Conservation (phyloP, 1,139 yeast genomes). For the Lodderomyces metapsilosis region DNA sequence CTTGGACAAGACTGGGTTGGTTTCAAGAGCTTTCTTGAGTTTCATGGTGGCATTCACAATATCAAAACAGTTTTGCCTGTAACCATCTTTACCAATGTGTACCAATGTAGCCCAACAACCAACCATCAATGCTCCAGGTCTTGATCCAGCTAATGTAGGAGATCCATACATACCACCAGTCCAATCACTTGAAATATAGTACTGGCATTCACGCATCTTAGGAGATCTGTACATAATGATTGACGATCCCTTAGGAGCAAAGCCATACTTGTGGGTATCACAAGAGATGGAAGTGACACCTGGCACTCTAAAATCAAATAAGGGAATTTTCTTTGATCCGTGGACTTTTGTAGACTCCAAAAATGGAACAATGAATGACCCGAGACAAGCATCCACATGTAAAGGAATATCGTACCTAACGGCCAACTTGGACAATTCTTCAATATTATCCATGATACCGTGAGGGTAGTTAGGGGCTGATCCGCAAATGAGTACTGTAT, state of each 20-base stretch:
- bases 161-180: constrained; percentile 95
- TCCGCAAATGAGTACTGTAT: constrained; percentile 83
- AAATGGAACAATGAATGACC: constrained; percentile 86
- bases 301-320: constrained; percentile 81
- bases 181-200: constrained; percentile 84
- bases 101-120: constrained; percentile 97
- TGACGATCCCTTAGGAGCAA: constrained; percentile 96
- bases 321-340: constrained; percentile 44
- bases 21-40: constrained; percentile 49
- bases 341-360: constrained; percentile 65
- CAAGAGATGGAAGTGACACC: constrained; percentile 98
- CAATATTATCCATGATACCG: constrained; percentile 90
- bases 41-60: constrained; percentile 66
- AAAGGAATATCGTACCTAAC: constrained; percentile 65
- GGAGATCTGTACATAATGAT: constrained; percentile 80
- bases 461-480: constrained; percentile 98
- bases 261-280: constrained; percentile 97
- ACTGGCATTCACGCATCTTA: constrained; percentile 73
- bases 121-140: constrained; percentile 95
- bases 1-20: constrained; percentile 40
- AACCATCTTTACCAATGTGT: constrained; percentile 77
- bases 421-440: constrained; percentile 67
- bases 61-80: constrained; percentile 59
- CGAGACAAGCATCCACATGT: constrained; percentile 94
- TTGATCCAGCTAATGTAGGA: constrained; percentile 93